Conservation (phyloP, 2,329 filamentous ascomycete genomes). For the Eurotiales sp. region DNA sequence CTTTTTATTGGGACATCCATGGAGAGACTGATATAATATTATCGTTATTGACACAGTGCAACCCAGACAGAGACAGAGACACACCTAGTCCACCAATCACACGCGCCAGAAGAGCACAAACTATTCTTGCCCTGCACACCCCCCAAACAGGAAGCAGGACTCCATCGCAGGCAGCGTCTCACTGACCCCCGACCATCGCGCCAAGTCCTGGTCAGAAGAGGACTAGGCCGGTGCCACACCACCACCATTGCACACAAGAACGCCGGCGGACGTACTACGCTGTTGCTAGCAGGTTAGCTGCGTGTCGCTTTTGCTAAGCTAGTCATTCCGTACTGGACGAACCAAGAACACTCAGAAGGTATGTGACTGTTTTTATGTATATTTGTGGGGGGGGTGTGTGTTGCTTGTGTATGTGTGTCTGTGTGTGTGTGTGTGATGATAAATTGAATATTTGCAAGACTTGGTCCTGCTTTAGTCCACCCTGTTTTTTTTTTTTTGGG, state of each 20-base stretch:
- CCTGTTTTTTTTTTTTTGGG: too few species aligned
- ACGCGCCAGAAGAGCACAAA: not conserved
- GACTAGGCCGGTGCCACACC: slow-evolving; percentile 6
- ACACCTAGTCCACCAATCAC: not conserved
- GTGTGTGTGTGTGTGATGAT: not conserved
- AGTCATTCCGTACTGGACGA: not conserved
- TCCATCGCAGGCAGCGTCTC: not conserved
- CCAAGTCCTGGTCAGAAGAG: not conserved
- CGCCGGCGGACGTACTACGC: slow-evolving; percentile 4
- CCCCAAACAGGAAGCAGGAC: slow-evolving; percentile 1
- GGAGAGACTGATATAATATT: not conserved
- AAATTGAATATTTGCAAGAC: not conserved
- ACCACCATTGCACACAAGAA: not conserved
- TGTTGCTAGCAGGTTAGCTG: not conserved
- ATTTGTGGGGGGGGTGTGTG: too few species aligned
- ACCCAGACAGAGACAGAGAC: not conserved
- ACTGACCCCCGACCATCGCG: too few species aligned
- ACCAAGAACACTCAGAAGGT: too few species aligned
- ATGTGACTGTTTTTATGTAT: too few species aligned
- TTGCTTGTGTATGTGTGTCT: too few species aligned
- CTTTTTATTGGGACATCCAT: not conserved
- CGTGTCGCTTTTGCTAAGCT: not conserved
- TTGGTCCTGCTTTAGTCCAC: not conserved
- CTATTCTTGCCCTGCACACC: slow-evolving; percentile 2
- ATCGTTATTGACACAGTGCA: not conserved